Evolutionary conservation across 169 alveolate genomes (phyloP).

Genomic region (Plasmodium berghei): DNA sequence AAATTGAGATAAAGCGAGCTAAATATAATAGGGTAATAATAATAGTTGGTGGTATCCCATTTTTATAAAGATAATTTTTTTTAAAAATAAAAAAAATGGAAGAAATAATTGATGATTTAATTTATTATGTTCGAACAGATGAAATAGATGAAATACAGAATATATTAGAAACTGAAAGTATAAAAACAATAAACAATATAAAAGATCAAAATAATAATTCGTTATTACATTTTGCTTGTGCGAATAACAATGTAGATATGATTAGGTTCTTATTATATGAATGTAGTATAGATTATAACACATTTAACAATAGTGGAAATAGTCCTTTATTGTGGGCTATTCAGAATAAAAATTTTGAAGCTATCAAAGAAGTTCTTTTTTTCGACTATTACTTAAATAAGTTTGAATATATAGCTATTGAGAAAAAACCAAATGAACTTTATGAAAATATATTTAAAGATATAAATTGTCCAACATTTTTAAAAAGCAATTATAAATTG

Average conservation of each 20-base stretch:
- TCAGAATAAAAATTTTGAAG: slow-evolving; percentile 81
- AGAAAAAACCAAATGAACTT: slow-evolving; percentile 33
- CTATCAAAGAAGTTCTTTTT: slow-evolving; percentile 76
- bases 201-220: slow-evolving; percentile 78
- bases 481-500: slow-evolving; percentile 11
- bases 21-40: too few relatives aligned
- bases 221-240: slow-evolving; percentile 82
- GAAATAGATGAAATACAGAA: slow-evolving; percentile 54
- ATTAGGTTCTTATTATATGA: slow-evolving; percentile 79
- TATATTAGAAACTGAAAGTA: slow-evolving; percentile 39
- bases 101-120: slow-evolving; percentile 44
- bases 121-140: slow-evolving; percentile 56
- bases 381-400: slow-evolving; percentile 79
- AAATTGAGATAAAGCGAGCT: too few relatives aligned
- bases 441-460: slow-evolving; percentile 42
- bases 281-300: slow-evolving; percentile 78
- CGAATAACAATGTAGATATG: slow-evolving; percentile 82
- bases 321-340: slow-evolving; percentile 86
- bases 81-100: neutral
- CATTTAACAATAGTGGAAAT: slow-evolving; percentile 80
- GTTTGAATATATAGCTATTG: slow-evolving; percentile 57
- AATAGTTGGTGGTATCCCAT: too few relatives aligned
- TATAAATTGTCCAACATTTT: neutral
- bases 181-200: slow-evolving; percentile 55
- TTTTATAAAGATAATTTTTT: too few relatives aligned